phyloP scores from a whole-genome alignment of 441 rosid species.

The Croton laevigatus region DNA sequence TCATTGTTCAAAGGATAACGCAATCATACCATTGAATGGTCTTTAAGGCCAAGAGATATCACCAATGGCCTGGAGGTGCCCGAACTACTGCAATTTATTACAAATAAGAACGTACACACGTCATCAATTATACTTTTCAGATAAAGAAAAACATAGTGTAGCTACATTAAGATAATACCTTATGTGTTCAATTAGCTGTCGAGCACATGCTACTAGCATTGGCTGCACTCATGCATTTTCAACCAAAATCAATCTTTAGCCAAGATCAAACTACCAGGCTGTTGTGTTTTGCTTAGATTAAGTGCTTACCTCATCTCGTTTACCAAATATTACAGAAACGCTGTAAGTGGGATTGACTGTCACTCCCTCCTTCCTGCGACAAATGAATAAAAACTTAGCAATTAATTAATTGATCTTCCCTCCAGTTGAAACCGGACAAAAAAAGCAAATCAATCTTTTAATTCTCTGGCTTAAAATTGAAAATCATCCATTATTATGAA shows the following conservation, averaged over 20 bases:
- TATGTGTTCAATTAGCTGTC: slow-evolving; percentile 76
- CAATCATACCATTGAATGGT: slow-evolving; percentile 66
- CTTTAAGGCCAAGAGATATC: slow-evolving; percentile 83
- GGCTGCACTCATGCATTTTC: slow-evolving; percentile 46
- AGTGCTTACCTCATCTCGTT: slow-evolving; percentile 72
- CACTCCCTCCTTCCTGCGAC: slow-evolving; percentile 75
- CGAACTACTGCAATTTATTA: slow-evolving; percentile 37
- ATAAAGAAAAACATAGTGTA: not conserved
- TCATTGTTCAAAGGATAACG: not conserved
- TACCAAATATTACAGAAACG: slow-evolving; percentile 82
- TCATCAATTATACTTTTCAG: not conserved
- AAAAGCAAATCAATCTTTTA: not conserved
- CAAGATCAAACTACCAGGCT: slow-evolving; percentile 8
- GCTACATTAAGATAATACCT: slow-evolving; percentile 37
- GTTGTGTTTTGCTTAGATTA: not conserved
- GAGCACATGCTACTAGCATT: slow-evolving; percentile 71
- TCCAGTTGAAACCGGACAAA: not conserved
- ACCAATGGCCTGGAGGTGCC: slow-evolving; percentile 63
- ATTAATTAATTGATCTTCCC: not conserved
- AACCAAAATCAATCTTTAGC: slow-evolving; percentile 19
- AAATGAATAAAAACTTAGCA: not conserved
- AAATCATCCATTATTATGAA: not conserved
- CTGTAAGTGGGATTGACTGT: slow-evolving; percentile 63
- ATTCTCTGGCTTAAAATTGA: not conserved
- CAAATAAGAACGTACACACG: not conserved